phyloP scores from a whole-genome alignment of 192 early-diverging fungal species.

The Diversispora eburnea region DNA sequence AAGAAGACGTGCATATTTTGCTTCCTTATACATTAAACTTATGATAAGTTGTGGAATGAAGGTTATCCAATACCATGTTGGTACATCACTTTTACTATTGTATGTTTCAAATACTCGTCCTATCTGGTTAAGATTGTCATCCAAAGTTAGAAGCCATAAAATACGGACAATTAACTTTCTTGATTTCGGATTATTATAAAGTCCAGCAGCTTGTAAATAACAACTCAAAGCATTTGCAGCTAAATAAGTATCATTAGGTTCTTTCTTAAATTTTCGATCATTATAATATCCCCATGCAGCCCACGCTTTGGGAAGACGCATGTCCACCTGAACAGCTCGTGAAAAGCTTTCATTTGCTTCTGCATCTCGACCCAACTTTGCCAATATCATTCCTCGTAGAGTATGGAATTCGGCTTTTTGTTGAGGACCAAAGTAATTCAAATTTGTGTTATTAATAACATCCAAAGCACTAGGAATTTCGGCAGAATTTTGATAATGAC shows the following conservation, averaged over 20 bases:
- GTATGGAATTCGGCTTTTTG: constrained; percentile 99
- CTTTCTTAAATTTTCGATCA: constrained; percentile 84
- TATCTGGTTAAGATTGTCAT: constrained; percentile 71
- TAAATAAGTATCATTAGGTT: constrained; percentile 74
- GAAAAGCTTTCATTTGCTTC: constrained; percentile 91
- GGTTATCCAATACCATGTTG: constrained; percentile 97
- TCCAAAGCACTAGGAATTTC: constrained; percentile 93
- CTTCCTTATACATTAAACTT: constrained; percentile 76
- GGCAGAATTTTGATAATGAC: constrained; percentile 83
- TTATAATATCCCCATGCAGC: constrained; percentile 95
- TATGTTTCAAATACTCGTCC: constrained; percentile 80
- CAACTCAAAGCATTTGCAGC: constrained; percentile 90
- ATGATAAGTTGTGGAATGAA: constrained; percentile 94
- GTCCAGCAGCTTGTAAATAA: constrained; percentile 90
- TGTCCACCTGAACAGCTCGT: constrained; percentile 85
- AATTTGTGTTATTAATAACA: constrained; percentile 98
- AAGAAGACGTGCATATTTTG: constrained; percentile 75
- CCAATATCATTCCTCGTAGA: constrained; percentile 91
- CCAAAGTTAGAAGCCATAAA: constrained; percentile 90
- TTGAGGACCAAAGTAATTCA: constrained; percentile 85
- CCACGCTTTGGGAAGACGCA: constrained; percentile 90
- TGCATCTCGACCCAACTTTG: constrained; percentile 77
- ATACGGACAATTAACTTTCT: constrained; percentile 90
- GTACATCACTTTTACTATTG: constrained; percentile 74
- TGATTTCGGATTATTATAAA: constrained; percentile 81